Evolutionary conservation across 352 stramenopile genomes (phyloP), one percentile per base, ranked within the genome.

Genomic region (Plasmopara halstedii): DNA sequence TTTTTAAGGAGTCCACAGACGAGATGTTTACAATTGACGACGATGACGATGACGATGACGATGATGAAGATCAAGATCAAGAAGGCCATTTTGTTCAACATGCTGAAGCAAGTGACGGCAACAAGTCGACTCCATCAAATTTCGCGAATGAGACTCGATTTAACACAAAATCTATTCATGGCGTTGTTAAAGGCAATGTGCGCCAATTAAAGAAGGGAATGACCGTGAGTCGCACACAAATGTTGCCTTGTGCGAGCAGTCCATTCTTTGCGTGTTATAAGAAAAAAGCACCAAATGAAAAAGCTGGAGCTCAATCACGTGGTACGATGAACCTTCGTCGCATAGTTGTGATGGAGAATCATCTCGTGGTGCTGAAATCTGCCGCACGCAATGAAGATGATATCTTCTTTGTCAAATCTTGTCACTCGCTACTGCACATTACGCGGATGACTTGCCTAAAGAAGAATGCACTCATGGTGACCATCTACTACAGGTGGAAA

Each of bases 401-500:
- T 53, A 45, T 89, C 26, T 88, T 83, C 50, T 40, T 67, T 8
- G 75, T 93, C 39, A 89, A 89, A 46, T 88, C 73, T 10, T 85
- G 70, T 38, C 82, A 94, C 48, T 47, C 70, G 21, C 54, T 94
- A 34, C 64, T 64, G 18, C 75, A 91, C 48, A 57, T 94, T 21
- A 70, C 59, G 19, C 73, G 82, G 47, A 94, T 94, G 79, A 94
- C 82, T 36, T 91, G 75, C 52, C 60, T 91, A 50, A 94, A 91
- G 59, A 94, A 94, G 63, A 94, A 91, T 29, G 75, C 77, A 17
- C 64, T 91, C 32, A 87, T 91, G 79, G 80, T 94, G 4, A 90
- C 68, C 11, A 62, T 94, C 38, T 91, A 94, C 62, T 88, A 90
- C 79, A 89, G 81, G 64, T 89, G 69, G 67, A 77, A 83, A 46